Evolutionary conservation across 345 rosid species (phyloP).

Genomic region (Eucalyptus polybractea): DNA sequence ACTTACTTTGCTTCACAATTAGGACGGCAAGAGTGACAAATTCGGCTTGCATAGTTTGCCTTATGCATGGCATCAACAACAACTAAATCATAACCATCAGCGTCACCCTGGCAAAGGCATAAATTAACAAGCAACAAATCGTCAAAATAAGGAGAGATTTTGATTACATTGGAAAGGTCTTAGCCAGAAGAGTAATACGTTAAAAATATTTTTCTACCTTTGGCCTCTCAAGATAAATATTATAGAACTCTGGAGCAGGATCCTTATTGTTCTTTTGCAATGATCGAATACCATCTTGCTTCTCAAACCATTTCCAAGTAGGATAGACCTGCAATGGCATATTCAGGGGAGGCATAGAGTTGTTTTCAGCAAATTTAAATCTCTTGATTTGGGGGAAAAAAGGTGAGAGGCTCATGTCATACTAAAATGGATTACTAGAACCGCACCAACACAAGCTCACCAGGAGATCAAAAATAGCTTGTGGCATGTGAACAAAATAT

Average conservation of each 20-base stretch:
- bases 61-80: constrained; percentile 99
- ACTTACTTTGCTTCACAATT: constrained; percentile 99
- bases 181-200: neutral
- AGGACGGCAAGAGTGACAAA: constrained; percentile 99
- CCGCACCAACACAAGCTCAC: neutral
- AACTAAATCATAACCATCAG: constrained; percentile 98
- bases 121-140: neutral
- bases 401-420: neutral
- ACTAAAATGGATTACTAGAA: neutral
- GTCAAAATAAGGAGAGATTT: neutral
- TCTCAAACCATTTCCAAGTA: constrained; percentile 99
- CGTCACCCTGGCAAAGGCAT: constrained; percentile 71
- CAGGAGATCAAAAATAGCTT: neutral
- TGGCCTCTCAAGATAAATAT: constrained; percentile 98
- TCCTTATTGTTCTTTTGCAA: constrained; percentile 89
- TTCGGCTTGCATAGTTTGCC: constrained; percentile 98
- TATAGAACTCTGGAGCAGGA: constrained; percentile 99
- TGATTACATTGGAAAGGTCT: neutral
- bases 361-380: neutral
- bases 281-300: constrained; percentile 98
- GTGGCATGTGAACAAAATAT: neutral
- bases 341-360: neutral
- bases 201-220: constrained; percentile 37
- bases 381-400: neutral
- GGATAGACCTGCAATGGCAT: constrained; percentile 69